Evolutionary conservation across 139 green algal species (phyloP), one percentile per base, ranked within the genome.

Genomic region (Chlamydomonas asymmetrica): DNA sequence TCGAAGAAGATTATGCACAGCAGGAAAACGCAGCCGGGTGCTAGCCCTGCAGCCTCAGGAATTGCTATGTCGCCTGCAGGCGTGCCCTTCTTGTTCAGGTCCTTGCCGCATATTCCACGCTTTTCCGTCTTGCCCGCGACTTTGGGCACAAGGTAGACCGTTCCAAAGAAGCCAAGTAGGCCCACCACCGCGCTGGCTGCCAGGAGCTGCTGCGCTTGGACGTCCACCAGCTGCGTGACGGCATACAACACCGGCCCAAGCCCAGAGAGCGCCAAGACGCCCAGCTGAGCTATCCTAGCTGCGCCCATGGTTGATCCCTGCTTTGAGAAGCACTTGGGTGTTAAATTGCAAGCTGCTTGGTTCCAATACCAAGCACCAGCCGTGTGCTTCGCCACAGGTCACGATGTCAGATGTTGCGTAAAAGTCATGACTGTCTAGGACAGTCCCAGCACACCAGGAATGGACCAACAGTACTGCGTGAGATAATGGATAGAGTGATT

Each of bases 11-110:
- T 93, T 59, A 97, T 85, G 80, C 90, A 95, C 22, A 97, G 84
- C 43, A 98, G 82, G 78, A 95, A 97, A 0, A 97, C 87, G n/a
- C 94, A 89, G n/a, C 92, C 93, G 7, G 92, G 83, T 0, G 91
- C 96, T 22, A 99, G 88, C 2, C 96, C 96, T 0, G 91, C 82
- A 2, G 92, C 89, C 74, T 99, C 96, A 22, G 96, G 96, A 40
- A 97, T 88, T 23, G 85, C 85, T 41, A 88, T 88, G 5, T 96
- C 91, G 13, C 91, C 94, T 18, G 74, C 88, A 31, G 85, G 71
- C 3, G 90, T 94, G 54, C 93, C 94, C 73, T 90, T 91, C 81
- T 98, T 98, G 75, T 97, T 97, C 66, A 98, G 89, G 73, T 98
- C 94, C 52, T 93, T 87, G 23, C 94, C 94, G 59, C 81, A 93